Conservation (phyloP, 768 basidiomycete genomes). For the Lentinula sp. region DNA sequence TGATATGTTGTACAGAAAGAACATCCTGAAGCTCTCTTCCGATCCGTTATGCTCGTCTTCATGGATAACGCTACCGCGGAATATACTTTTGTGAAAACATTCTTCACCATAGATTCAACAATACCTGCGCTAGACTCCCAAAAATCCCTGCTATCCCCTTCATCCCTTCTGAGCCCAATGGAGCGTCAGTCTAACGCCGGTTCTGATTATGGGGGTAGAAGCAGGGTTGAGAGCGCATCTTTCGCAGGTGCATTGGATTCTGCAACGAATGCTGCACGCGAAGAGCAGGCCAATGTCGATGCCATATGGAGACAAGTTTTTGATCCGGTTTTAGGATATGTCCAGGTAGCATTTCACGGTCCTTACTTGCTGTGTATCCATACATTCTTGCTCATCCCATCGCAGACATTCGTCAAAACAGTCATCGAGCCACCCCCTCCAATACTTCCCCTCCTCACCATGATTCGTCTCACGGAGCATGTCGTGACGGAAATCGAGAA, state of each 20-base stretch:
- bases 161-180: slow-evolving; percentile 36
- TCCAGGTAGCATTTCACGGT: slow-evolving; percentile 41
- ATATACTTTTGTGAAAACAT: slow-evolving; percentile 79
- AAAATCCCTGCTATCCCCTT: slow-evolving; percentile 28
- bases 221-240: slow-evolving; percentile 24
- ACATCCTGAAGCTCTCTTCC: slow-evolving; percentile 74
- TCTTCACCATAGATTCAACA: slow-evolving; percentile 54
- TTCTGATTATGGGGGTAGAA: slow-evolving; percentile 45
- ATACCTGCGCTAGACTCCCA: slow-evolving; percentile 28
- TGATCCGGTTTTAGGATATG: slow-evolving; percentile 87
- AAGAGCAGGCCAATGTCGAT: slow-evolving; percentile 54
- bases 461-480: slow-evolving; percentile 87
- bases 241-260: slow-evolving; percentile 26
- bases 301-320: slow-evolving; percentile 88
- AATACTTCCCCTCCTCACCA: slow-evolving; percentile 72
- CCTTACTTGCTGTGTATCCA: not conserved
- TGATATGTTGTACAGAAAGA: slow-evolving; percentile 52
- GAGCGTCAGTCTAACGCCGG: slow-evolving; percentile 32
- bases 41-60: slow-evolving; percentile 83
- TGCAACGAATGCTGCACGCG: slow-evolving; percentile 39
- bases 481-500: slow-evolving; percentile 70
- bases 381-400: not conserved
- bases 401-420: slow-evolving; percentile 61
- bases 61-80: slow-evolving; percentile 95
- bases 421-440: slow-evolving; percentile 71